Evolutionary conservation across 208 protist genomes (phyloP).

Genomic region (Wallacemonas sp.): DNA sequence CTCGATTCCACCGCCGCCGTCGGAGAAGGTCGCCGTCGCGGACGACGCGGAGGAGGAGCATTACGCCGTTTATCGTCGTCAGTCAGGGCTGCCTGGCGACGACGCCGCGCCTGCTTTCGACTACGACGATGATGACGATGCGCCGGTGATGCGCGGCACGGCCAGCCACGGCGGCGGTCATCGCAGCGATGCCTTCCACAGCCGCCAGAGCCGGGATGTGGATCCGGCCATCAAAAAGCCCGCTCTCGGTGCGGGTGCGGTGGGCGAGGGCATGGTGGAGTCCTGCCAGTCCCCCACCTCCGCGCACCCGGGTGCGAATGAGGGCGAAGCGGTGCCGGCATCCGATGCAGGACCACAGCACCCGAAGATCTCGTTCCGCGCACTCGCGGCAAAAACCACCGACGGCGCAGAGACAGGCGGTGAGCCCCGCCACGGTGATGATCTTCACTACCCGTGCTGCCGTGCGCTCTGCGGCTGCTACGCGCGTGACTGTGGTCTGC

Average conservation of each 20-base stretch:
- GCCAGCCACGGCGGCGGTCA: no score
- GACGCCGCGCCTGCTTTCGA: not conserved
- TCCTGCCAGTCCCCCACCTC: slow-evolving; percentile 3
- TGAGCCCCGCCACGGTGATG: slow-evolving; percentile 15
- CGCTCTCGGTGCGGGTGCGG: not conserved
- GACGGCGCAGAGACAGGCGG: no score
- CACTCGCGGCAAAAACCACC: no score
- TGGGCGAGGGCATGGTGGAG: slow-evolving; percentile 6
- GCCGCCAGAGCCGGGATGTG: no score
- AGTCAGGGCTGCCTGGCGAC: not conserved
- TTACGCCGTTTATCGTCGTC: not conserved
- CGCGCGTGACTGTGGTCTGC: slow-evolving; percentile 17
- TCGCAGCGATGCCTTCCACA: no score
- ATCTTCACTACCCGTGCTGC: slow-evolving; percentile 40
- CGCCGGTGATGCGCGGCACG: not conserved
- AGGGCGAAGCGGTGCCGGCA: not conserved
- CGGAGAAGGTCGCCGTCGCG: not conserved
- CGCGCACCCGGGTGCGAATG: slow-evolving; percentile 3
- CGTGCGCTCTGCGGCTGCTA: slow-evolving; percentile 31
- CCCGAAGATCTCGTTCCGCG: no score
- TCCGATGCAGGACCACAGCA: not conserved
- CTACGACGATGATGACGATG: not conserved
- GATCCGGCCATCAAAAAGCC: no score
- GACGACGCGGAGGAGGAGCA: not conserved
- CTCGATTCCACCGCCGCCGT: slow-evolving; percentile 20